These are phyloP conservation scores for Phytophthora tentaculata DNA, from an alignment of 352 stramenopile genomes.

Conservation along the genomic window DNA sequence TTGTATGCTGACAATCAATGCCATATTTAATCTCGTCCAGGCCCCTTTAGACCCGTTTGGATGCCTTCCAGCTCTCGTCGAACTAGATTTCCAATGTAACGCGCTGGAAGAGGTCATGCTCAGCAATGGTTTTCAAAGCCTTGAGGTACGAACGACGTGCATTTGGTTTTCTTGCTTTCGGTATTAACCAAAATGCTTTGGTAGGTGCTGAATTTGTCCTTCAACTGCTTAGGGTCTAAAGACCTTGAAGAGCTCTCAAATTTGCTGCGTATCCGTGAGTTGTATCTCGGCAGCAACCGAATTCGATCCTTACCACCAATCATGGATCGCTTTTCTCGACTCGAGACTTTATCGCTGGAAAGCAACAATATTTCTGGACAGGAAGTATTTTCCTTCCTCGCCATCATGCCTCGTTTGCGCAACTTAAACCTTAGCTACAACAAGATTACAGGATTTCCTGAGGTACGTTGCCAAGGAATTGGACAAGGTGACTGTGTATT, in stretches of 20 bases:
- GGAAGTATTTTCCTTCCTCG: conserved; percentile 75
- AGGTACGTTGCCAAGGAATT: conserved; percentile 36
- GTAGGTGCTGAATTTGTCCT: conserved; percentile 79
- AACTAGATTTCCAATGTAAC: conserved; percentile 88
- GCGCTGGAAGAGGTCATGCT: conserved; percentile 55
- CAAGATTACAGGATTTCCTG: conserved; percentile 73
- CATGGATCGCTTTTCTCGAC: conserved; percentile 77
- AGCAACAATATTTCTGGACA: conserved; percentile 74
- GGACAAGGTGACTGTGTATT: conserved; percentile 1
- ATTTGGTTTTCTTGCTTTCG: not conserved
- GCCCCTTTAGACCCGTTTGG: conserved; percentile 71
- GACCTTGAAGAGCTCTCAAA: conserved; percentile 78
- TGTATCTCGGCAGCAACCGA: conserved; percentile 80
- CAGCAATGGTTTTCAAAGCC: conserved; percentile 63
- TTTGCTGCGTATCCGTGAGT: conserved; percentile 75
- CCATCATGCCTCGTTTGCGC: conserved; percentile 64
- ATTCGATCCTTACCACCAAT: conserved; percentile 71
- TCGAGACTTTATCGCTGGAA: conserved; percentile 82
- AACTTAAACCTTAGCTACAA: conserved; percentile 87
- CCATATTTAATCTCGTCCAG: no score
- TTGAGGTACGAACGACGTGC: conserved; percentile 46
- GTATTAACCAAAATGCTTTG: not conserved
- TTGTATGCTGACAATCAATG: no score
- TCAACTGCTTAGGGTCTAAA: conserved; percentile 70
- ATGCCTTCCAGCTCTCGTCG: conserved; percentile 61